phyloP scores from a whole-genome alignment of 306 rosid genomes.

The Prunus kanzakura region DNA sequence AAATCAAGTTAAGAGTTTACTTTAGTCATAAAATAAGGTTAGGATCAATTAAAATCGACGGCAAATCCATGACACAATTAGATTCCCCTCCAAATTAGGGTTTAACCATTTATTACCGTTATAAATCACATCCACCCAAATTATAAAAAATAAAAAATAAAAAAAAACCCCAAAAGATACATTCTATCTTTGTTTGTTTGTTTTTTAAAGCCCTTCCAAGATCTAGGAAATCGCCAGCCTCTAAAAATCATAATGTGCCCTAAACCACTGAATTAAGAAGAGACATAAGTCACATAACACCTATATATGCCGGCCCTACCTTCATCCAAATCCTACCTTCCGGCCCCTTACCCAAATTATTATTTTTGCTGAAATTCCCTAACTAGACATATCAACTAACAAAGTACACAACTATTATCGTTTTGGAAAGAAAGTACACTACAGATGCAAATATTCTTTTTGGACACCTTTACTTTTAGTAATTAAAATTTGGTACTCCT shows the following conservation, averaged over 20 bases:
- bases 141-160: neutral
- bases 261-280: neutral
- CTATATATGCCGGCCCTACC: neutral
- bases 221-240: neutral
- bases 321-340: neutral
- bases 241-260: neutral
- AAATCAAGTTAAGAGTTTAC: neutral
- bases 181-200: too few species aligned
- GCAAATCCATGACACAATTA: neutral
- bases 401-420: neutral
- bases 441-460: neutral
- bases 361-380: neutral
- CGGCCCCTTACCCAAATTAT: neutral
- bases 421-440: neutral
- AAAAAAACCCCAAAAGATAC: neutral
- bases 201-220: neutral
- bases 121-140: too few species aligned
- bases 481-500: neutral
- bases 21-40: neutral
- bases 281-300: neutral
- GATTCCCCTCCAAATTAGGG: neutral
- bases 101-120: too few species aligned
- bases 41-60: neutral
- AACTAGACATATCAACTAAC: neutral
- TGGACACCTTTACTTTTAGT: neutral